Conservation (phyloP, 192 early-diverging fungal genomes). For the Dissophora globulifera region DNA sequence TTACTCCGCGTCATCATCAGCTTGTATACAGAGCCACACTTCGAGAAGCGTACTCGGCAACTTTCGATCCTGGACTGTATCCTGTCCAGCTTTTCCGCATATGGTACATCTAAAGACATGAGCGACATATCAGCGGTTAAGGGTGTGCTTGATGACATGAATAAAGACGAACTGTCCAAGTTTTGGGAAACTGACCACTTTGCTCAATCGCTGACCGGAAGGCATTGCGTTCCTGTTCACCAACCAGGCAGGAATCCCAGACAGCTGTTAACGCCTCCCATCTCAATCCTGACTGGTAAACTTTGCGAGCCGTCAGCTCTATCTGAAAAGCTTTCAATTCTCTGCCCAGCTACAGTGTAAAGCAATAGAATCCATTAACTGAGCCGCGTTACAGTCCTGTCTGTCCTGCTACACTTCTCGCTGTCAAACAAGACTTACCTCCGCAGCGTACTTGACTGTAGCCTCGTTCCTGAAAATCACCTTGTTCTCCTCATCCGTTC, state of each 20-base stretch:
- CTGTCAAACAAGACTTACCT: constrained; percentile 36
- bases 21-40: constrained; percentile 34
- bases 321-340: constrained; percentile 36
- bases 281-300: constrained; percentile 35
- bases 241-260: constrained; percentile 60
- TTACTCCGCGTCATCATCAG: constrained; percentile 59
- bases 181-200: constrained; percentile 34
- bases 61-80: constrained; percentile 33
- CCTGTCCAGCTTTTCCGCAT: constrained; percentile 38
- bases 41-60: constrained; percentile 28
- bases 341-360: constrained; percentile 49
- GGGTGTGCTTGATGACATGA: too few relatives aligned
- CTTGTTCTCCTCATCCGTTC: constrained; percentile 1
- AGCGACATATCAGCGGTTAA: too few relatives aligned
- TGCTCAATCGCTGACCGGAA: constrained; percentile 52
- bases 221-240: constrained; percentile 49
- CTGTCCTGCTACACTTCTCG: too few relatives aligned
- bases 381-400: too few relatives aligned
- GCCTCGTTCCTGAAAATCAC: constrained; percentile 38
- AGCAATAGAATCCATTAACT: too few relatives aligned
- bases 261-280: constrained; percentile 33
- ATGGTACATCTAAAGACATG: constrained; percentile 30
- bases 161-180: too few relatives aligned
- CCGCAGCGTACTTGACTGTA: constrained; percentile 42
- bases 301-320: constrained; percentile 37